These are phyloP conservation scores for Rhizomucor pusillus DNA, from an alignment of 371 early-diverging fungal genomes.

Conservation along the genomic window DNA sequence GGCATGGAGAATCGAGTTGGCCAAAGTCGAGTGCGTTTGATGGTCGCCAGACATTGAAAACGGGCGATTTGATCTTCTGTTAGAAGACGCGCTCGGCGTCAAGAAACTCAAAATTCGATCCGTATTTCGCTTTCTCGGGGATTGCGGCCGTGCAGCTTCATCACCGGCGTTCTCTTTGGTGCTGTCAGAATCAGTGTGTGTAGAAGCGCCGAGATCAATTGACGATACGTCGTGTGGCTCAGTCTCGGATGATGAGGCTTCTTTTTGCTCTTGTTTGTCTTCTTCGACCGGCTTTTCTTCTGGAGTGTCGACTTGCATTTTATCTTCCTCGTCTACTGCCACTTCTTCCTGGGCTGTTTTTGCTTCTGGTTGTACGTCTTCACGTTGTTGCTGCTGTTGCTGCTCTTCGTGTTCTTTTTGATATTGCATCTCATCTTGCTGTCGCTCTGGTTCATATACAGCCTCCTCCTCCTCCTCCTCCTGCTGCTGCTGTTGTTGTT, in stretches of 20 bases:
- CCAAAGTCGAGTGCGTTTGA: not conserved
- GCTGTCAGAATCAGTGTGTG: not conserved
- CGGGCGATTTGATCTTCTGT: not conserved
- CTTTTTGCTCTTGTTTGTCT: not conserved
- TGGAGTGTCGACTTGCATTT: not conserved
- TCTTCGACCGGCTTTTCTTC: not conserved
- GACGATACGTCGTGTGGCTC: not conserved
- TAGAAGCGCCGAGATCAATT: not conserved
- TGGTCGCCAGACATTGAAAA: conserved; percentile 4
- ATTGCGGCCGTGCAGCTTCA: not conserved
- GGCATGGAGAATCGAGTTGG: conserved; percentile 37
- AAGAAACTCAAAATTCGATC: not conserved
- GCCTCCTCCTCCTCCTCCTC: not conserved
- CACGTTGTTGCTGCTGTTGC: not conserved
- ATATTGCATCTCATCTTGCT: too few relatives aligned
- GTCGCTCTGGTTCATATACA: not conserved
- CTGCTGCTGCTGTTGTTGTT: not conserved
- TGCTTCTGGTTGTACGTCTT: not conserved
- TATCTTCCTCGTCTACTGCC: not conserved
- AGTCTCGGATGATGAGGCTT: not conserved
- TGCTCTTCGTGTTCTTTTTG: conserved; percentile 5
- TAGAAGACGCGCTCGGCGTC: not conserved
- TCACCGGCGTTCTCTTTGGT: not conserved
- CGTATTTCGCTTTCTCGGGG: not conserved
- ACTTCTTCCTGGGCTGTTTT: not conserved